Evolutionary conservation across 352 stramenopile genomes (phyloP), one percentile per base, ranked within the genome.

Genomic region (Phytophthora multivora): DNA sequence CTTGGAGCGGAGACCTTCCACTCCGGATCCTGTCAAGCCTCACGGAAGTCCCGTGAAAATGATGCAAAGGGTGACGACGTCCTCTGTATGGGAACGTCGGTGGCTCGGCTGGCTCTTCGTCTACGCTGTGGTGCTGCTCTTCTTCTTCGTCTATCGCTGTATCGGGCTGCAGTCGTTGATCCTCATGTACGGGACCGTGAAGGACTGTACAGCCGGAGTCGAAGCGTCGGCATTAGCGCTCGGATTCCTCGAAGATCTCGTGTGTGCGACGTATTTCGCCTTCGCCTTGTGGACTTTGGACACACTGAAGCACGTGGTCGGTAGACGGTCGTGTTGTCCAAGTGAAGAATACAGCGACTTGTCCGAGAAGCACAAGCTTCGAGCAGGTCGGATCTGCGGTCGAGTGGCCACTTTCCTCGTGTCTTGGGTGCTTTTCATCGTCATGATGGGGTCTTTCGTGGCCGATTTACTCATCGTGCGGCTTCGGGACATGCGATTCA

Each of bases 231-330:
- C 66, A 0, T 23, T 82, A 8, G 10, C 50, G 0, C 51, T 85
- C 5, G 78, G 73, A 3, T 47, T 83, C 47, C 53, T 87, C 5
- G 69, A 87, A 54, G 78, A 87, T 54, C 54, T 75, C 7, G 54
- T 77, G 5, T 68, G 74, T 4, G 46, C 63, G 4, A 71, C 69
- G 12, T 60, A 59, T 31, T 69, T 68, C n/a, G 51, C 28, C 1
- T 60, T 26, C 16, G 19, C 23, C 0, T 10, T 56, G 7, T 59
- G 43, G 62, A 5, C 49, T 1, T 63, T 60, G 26, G 54, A 64
- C 39, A 59, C 35, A 7, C 2, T 53, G 4, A 57, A 69, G 45
- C 18, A 15, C 3, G 19, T 48, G 15, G 9, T 59, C 15, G 48
- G 21, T 11, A 4, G 43, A 9, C 26, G 41, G 18, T 47, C 21